Evolutionary conservation across 2,329 filamentous ascomycete genomes (phyloP).

Genomic region (Pseudogymnoascus sp.): DNA sequence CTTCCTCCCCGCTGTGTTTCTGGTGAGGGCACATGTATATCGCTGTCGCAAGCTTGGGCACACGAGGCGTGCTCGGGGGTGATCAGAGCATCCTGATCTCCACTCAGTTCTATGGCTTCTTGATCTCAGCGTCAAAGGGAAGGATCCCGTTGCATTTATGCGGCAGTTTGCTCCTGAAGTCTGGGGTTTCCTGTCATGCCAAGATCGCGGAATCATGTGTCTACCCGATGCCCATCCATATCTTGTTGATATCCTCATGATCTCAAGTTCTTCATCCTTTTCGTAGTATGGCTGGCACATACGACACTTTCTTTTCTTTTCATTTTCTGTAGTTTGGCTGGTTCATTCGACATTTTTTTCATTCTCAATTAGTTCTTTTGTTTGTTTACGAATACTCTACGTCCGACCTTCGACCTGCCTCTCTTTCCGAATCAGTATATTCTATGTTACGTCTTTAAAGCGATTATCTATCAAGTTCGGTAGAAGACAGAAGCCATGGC

Average conservation of each 20-base stretch:
- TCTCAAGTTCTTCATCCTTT: background rate
- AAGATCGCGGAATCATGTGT: slow-evolving; percentile 4
- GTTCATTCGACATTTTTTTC: slow-evolving; percentile 6
- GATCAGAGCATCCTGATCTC: slow-evolving; percentile 5
- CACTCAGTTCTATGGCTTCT: background rate
- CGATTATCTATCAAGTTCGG: background rate
- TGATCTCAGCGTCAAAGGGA: background rate
- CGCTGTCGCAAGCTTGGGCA: background rate
- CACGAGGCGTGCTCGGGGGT: background rate
- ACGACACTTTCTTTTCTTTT: slow-evolving; percentile 1
- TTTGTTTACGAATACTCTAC: background rate
- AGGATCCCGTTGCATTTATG: slow-evolving; percentile 2
- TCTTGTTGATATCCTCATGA: slow-evolving; percentile 3
- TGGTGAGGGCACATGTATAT: background rate
- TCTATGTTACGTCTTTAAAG: background rate
- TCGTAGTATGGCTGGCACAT: slow-evolving; percentile 9
- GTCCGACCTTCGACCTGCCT: background rate
- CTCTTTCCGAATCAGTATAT: background rate
- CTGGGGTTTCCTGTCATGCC: background rate
- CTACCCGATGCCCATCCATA: background rate
- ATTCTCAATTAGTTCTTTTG: slow-evolving; percentile 6
- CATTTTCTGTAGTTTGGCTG: slow-evolving; percentile 9
- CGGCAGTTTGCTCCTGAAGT: slow-evolving; percentile 7
- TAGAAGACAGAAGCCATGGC: background rate
- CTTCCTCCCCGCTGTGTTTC: background rate